These are phyloP conservation scores for Mycena rosella DNA, from an alignment of 768 basidiomycete species.

Conservation along the genomic window DNA sequence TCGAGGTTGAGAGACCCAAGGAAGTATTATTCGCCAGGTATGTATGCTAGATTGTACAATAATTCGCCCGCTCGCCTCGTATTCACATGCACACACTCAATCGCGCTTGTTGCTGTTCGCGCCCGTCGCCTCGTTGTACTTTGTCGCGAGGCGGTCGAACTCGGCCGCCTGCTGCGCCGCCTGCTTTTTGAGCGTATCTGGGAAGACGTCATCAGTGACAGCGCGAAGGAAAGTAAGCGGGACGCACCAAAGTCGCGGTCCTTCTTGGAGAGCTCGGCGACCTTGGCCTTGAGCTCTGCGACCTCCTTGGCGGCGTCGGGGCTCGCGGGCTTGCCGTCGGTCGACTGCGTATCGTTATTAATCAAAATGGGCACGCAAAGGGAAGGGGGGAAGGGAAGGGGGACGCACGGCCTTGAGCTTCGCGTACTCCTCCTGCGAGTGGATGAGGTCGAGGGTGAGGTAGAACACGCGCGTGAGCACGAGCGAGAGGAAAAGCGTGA, in stretches of 20 bases:
- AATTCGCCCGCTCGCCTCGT: neutral
- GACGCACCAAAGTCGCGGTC: constrained; percentile 74
- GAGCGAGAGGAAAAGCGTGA: constrained; percentile 95
- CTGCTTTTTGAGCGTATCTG: constrained; percentile 88
- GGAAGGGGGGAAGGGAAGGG: constrained; percentile 6
- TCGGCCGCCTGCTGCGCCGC: constrained; percentile 82
- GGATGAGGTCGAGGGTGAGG: constrained; percentile 91
- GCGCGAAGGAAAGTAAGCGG: neutral
- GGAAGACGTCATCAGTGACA: neutral
- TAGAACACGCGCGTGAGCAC: constrained; percentile 94
- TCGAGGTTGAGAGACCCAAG: constrained; percentile 10
- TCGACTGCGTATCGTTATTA: constrained; percentile 18
- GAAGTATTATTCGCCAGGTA: constrained; percentile 13
- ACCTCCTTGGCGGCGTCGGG: constrained; percentile 68
- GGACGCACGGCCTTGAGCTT: constrained; percentile 69
- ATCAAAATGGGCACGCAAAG: neutral
- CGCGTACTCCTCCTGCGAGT: constrained; percentile 89
- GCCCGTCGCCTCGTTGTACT: constrained; percentile 80
- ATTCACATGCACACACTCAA: neutral
- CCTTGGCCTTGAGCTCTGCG: constrained; percentile 75
- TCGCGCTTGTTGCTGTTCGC: constrained; percentile 70
- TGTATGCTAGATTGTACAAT: constrained; percentile 30
- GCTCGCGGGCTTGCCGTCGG: constrained; percentile 35
- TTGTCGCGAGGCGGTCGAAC: constrained; percentile 85
- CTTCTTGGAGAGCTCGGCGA: constrained; percentile 69